A percentile compares a stretch with the other conserved stretches of the same genome.
Evolutionary conservation across 2,329 filamentous ascomycete species (phyloP).

Genomic region (Trichoderma afroharzianum): DNA sequence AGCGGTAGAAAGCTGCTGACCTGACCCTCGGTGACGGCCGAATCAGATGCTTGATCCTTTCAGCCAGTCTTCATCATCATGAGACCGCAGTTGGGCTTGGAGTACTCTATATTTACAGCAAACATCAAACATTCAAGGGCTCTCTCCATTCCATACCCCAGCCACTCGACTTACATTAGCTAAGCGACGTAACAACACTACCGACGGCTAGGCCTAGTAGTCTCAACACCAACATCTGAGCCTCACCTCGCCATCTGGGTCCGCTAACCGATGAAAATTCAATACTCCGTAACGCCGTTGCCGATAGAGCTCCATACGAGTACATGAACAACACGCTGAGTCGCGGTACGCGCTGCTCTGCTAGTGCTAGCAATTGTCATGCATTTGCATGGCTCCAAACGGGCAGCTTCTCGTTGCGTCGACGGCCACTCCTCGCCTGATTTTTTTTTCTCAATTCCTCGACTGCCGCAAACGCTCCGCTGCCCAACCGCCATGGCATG

Average conservation of each 20-base stretch:
- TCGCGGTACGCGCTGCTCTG: not conserved
- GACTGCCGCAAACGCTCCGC: slow-evolving; percentile 12
- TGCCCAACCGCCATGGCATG: slow-evolving; percentile 1
- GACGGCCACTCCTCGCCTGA: not conserved
- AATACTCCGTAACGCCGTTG: slow-evolving; percentile 3
- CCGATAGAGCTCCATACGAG: slow-evolving; percentile 5
- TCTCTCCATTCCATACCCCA: not conserved
- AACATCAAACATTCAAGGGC: not conserved
- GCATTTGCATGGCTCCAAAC: slow-evolving; percentile 5
- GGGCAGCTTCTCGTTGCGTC: not conserved
- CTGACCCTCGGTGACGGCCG: not conserved
- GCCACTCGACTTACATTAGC: not conserved
- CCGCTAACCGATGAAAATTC: not conserved
- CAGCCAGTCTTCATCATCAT: not conserved
- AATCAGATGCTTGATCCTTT: not conserved
- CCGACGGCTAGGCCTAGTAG: not conserved
- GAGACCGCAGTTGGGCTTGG: not conserved
- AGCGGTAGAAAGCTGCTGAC: not conserved
- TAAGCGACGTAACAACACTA: not conserved
- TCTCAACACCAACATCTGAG: not conserved
- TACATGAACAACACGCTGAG: not conserved
- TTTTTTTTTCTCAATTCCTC: not conserved
- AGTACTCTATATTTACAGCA: not conserved
- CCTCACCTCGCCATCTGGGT: not conserved
- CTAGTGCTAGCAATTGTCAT: not conserved